Conservation (phyloP, 2,329 filamentous ascomycete genomes). For the Chaetomium olivaceum region DNA sequence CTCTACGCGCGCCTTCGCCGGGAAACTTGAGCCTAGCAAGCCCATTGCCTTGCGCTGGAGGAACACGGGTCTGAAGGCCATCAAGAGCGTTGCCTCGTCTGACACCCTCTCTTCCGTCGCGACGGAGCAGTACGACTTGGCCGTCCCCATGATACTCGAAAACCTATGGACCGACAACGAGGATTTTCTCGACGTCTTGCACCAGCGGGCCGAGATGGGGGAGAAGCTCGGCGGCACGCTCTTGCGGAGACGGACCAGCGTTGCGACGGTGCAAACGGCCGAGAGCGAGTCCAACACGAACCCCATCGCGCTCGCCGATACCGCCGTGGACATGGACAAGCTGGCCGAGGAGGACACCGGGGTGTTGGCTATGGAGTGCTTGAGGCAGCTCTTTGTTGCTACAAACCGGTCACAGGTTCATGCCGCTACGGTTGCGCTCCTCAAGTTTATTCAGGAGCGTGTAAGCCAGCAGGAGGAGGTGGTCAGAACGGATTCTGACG, state of each 20-base stretch:
- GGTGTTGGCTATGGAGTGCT: constrained; percentile 77
- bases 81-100: constrained; percentile 77
- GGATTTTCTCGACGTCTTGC: constrained; percentile 67
- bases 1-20: constrained; percentile 57
- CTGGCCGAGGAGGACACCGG: constrained; percentile 87
- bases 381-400: constrained; percentile 81
- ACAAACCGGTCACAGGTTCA: constrained; percentile 83
- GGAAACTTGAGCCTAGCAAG: constrained; percentile 61
- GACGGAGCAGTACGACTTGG: constrained; percentile 72
- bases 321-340: constrained; percentile 83
- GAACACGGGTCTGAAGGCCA: constrained; percentile 71
- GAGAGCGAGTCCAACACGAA: constrained; percentile 69
- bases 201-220: constrained; percentile 65
- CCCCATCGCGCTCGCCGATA: constrained; percentile 72
- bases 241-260: constrained; percentile 70
- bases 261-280: constrained; percentile 72
- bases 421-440: constrained; percentile 68
- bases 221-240: constrained; percentile 66
- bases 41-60: constrained; percentile 79
- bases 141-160: constrained; percentile 82
- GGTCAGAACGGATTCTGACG: constrained; percentile 50
- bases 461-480: constrained; percentile 54
- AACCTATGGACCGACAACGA: constrained; percentile 79
- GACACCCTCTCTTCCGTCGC: constrained; percentile 76
- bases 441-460: constrained; percentile 71